Evolutionary conservation across 23 red algal species (phyloP).

Genomic region (Chondrus crispus): DNA sequence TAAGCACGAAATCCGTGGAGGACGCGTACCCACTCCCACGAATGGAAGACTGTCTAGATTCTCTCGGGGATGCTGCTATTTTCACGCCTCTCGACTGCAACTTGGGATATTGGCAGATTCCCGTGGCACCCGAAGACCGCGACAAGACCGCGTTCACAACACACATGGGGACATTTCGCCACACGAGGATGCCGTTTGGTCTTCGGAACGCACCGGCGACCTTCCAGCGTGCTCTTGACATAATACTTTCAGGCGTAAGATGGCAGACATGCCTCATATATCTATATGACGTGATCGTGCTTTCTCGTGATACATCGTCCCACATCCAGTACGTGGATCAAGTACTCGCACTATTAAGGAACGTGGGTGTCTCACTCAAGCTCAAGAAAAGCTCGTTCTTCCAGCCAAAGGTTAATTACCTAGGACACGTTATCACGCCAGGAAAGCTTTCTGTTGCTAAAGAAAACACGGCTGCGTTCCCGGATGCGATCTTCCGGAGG

Average conservation of each 20-base stretch:
- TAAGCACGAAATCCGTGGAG: neutral
- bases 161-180: neutral
- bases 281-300: neutral
- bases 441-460: neutral
- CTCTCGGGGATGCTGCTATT: neutral
- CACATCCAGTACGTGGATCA: neutral
- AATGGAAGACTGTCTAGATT: conserved; percentile 18
- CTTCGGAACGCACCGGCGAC: neutral
- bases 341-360: neutral
- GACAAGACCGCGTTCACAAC: conserved; percentile 3
- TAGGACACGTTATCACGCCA: neutral
- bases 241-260: neutral
- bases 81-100: neutral
- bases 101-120: neutral
- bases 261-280: neutral
- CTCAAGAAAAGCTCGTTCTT: neutral
- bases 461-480: neutral
- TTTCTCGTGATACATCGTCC: neutral
- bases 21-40: conserved; percentile 3
- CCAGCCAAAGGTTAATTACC: neutral
- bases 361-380: neutral
- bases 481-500: neutral
- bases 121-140: neutral
- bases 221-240: conserved; percentile 11
- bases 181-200: neutral